Conservation (phyloP, 768 basidiomycete genomes). For the Suillus subalutaceus region DNA sequence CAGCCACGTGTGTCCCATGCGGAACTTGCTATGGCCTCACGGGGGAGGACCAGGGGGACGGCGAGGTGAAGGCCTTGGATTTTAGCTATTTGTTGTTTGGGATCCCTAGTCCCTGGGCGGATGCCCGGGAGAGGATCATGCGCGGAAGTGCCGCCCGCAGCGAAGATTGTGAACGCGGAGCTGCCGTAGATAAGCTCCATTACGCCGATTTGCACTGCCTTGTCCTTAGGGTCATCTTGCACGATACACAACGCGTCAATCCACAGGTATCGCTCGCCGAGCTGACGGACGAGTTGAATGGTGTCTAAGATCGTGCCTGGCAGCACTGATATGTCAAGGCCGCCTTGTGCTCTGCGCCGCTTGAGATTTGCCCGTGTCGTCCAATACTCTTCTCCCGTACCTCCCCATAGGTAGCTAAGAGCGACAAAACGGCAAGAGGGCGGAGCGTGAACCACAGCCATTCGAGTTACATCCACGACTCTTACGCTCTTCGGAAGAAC, state of each 20-base stretch:
- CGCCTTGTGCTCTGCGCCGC: background rate
- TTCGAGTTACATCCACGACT: constrained; percentile 9
- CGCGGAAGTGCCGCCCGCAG: constrained; percentile 2
- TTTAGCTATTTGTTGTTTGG: constrained; percentile 19
- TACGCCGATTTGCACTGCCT: constrained; percentile 3
- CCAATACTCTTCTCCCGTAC: constrained; percentile 12
- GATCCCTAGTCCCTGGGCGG: constrained; percentile 16
- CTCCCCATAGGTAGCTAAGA: constrained; percentile 17
- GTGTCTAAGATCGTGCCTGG: constrained; percentile 13
- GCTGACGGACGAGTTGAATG: constrained; percentile 10
- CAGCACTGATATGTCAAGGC: constrained; percentile 7
- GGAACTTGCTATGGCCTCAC: constrained; percentile 12
- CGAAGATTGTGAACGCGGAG: constrained; percentile 11
- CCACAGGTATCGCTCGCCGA: constrained; percentile 15
- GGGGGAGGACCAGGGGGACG: constrained; percentile 19
- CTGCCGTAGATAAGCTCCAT: constrained; percentile 14
- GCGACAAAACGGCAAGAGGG: constrained; percentile 12
- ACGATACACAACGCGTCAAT: constrained; percentile 17
- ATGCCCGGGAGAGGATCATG: constrained; percentile 10
- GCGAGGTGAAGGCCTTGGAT: constrained; percentile 27
- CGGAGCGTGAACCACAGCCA: constrained; percentile 11
- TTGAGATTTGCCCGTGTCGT: constrained; percentile 14
- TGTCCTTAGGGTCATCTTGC: constrained; percentile 11
- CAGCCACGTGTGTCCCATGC: constrained; percentile 25
- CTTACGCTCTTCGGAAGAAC: constrained; percentile 6